phyloP scores from a whole-genome alignment of 2,329 filamentous ascomycete species.

The Dothistroma pini region DNA sequence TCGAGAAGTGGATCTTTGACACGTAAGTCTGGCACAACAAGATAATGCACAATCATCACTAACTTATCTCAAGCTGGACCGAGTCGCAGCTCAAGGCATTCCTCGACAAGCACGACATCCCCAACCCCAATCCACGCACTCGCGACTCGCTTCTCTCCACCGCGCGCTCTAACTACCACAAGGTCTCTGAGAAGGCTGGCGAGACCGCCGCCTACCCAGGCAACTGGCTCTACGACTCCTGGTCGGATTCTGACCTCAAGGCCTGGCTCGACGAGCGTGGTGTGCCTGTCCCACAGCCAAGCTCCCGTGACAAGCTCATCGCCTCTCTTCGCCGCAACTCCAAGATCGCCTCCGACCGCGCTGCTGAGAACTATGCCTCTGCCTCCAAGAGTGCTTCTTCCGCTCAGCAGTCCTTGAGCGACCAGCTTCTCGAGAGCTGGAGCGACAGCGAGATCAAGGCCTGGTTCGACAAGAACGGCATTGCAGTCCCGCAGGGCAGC shows the following conservation, averaged over 20 bases:
- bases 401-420: constrained; percentile 71
- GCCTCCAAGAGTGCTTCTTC: constrained; percentile 55
- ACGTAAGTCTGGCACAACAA: constrained; percentile 47
- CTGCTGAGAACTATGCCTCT: constrained; percentile 59
- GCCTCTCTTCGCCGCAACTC: constrained; percentile 88
- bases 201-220: constrained; percentile 85
- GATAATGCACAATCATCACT: constrained; percentile 28
- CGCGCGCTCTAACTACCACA: constrained; percentile 76
- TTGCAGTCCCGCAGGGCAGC: constrained; percentile 87
- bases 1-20: constrained; percentile 91
- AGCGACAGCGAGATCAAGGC: constrained; percentile 85
- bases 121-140: constrained; percentile 80
- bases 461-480: constrained; percentile 85
- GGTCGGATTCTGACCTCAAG: constrained; percentile 92
- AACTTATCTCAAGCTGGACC: constrained; percentile 66
- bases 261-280: constrained; percentile 88
- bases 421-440: constrained; percentile 86
- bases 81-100: constrained; percentile 93
- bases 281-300: constrained; percentile 78
- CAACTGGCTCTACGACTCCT: constrained; percentile 87
- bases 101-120: constrained; percentile 81
- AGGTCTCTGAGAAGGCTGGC: constrained; percentile 67
- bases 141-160: constrained; percentile 77
- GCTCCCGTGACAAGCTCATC: constrained; percentile 80
- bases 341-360: constrained; percentile 46